Percentiles rank a stretch among this genome's conserved stretches.
Conservation (phyloP, 2,329 filamentous ascomycete species). For the Ophiostoma angusticollis region DNA sequence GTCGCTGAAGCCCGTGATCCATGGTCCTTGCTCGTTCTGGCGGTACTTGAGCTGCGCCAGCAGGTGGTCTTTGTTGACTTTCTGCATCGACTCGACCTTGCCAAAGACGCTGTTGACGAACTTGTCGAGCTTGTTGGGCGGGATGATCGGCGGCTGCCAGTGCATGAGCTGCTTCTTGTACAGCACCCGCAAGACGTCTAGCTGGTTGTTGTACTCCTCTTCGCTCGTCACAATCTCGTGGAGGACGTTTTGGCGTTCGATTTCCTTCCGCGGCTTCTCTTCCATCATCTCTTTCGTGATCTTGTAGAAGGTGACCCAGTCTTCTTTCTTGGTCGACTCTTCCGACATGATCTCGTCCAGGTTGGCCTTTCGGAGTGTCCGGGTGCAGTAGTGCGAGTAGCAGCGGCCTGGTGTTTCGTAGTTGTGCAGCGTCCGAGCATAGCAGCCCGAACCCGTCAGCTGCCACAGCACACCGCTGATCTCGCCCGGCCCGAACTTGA, state of each 20-base stretch:
- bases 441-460: slow-evolving; percentile 81
- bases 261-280: slow-evolving; percentile 65
- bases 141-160: slow-evolving; percentile 68
- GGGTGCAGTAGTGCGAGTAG: slow-evolving; percentile 87
- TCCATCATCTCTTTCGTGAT: slow-evolving; percentile 66
- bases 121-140: slow-evolving; percentile 60
- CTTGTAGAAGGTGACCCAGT: slow-evolving; percentile 85
- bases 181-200: slow-evolving; percentile 72
- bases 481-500: slow-evolving; percentile 71
- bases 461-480: slow-evolving; percentile 90
- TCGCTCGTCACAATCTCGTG: slow-evolving; percentile 94
- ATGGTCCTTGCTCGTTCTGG: slow-evolving; percentile 92
- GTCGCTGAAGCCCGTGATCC: slow-evolving; percentile 87
- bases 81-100: slow-evolving; percentile 75
- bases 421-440: slow-evolving; percentile 72
- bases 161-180: slow-evolving; percentile 70
- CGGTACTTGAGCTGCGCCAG: slow-evolving; percentile 91
- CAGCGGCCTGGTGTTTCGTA: slow-evolving; percentile 60
- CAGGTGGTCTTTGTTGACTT: slow-evolving; percentile 85
- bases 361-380: slow-evolving; percentile 90
- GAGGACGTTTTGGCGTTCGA: slow-evolving; percentile 84
- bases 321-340: slow-evolving; percentile 55
- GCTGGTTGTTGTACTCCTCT: slow-evolving; percentile 77
- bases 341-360: slow-evolving; percentile 60
- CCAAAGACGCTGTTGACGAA: slow-evolving; percentile 84